A percentile compares a stretch with the other conserved stretches of the same genome.
Conservation (phyloP, 306 rosid genomes). For the Adenanthera pavonina region DNA sequence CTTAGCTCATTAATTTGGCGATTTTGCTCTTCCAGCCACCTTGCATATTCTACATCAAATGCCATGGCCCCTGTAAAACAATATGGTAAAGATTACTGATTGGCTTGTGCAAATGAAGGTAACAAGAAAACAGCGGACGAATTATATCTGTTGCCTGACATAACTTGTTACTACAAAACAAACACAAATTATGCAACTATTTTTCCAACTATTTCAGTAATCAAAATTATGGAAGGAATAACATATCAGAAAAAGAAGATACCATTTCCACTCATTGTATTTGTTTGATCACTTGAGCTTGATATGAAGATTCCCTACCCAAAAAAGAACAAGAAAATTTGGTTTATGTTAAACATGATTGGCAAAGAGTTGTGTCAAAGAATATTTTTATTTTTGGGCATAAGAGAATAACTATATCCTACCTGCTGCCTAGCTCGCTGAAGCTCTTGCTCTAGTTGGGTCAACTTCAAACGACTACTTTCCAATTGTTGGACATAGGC, state of each 20-base stretch:
- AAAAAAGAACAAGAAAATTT: constrained; percentile 30
- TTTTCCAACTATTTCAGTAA: constrained; percentile 27
- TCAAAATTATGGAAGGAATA: constrained; percentile 32
- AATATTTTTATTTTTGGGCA: background rate
- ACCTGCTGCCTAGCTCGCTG: constrained; percentile 99
- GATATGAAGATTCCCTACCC: constrained; percentile 92
- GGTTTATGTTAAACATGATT: constrained; percentile 25
- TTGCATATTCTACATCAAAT: constrained; percentile 87
- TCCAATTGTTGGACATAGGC: constrained; percentile 97
- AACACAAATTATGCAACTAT: constrained; percentile 30
- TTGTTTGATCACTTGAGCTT: constrained; percentile 85
- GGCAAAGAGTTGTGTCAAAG: constrained; percentile 12
- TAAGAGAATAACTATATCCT: constrained; percentile 23
- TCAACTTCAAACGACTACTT: constrained; percentile 94
- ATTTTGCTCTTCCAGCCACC: constrained; percentile 96
- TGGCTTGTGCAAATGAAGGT: constrained; percentile 28
- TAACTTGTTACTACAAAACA: constrained; percentile 26
- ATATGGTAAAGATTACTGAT: constrained; percentile 35
- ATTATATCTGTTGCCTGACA: constrained; percentile 9
- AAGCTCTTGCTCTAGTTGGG: constrained; percentile 97
- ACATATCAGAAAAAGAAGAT: constrained; percentile 38
- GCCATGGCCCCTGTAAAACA: constrained; percentile 87
- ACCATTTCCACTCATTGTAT: constrained; percentile 97
- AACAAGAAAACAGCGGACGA: constrained; percentile 8
- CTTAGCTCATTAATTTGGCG: constrained; percentile 87